phyloP scores from a whole-genome alignment of 2,329 filamentous ascomycete species.

The Colletotrichum sp. region DNA sequence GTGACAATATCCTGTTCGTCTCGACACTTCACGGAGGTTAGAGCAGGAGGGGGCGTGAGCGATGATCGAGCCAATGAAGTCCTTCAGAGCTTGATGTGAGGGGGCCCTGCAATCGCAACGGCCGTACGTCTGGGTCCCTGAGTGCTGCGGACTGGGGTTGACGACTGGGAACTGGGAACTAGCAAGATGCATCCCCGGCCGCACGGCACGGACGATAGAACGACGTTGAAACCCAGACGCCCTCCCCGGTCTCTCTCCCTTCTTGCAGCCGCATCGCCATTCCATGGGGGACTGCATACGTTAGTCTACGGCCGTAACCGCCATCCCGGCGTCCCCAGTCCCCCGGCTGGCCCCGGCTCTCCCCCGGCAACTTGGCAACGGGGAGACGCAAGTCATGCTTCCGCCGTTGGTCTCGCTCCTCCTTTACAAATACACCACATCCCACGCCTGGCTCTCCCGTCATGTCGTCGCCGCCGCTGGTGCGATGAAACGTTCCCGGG shows the following conservation, averaged over 20 bases:
- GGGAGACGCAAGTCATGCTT: conserved; percentile 12
- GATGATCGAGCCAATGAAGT: background rate
- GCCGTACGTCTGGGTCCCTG: conserved; percentile 13
- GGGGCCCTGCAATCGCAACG: conserved; percentile 8
- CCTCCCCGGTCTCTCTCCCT: background rate
- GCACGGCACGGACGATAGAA: background rate
- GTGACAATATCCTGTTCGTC: conserved; percentile 93
- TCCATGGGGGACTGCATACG: background rate
- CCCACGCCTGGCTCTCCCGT: background rate
- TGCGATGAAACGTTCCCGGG: conserved; percentile 7
- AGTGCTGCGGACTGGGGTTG: background rate
- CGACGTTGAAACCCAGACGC: conserved; percentile 18
- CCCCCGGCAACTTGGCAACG: background rate
- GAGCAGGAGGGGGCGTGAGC: conserved; percentile 15
- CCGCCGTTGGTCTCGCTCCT: background rate
- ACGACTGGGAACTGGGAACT: background rate
- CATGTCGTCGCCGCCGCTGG: background rate
- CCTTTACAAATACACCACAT: conserved; percentile 12
- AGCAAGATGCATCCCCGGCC: conserved; percentile 8
- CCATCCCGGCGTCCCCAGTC: background rate
- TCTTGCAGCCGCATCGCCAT: conserved; percentile 8
- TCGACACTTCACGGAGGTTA: conserved; percentile 95
- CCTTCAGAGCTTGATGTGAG: background rate
- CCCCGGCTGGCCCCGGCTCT: background rate
- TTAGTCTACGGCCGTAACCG: conserved; percentile 17